Conservation (phyloP, 495 filamentous ascomycete genomes). For the Lepraria neglecta region DNA sequence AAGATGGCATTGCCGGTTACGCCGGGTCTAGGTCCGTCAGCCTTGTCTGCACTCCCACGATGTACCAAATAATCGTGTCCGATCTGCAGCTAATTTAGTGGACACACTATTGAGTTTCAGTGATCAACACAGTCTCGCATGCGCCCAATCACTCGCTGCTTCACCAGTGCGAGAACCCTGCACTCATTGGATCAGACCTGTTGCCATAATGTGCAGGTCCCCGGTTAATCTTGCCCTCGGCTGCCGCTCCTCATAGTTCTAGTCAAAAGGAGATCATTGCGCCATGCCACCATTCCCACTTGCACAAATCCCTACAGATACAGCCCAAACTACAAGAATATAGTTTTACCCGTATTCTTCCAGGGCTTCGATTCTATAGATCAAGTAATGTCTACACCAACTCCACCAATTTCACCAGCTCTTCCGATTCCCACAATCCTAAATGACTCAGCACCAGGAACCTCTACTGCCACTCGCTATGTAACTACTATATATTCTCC, state of each 20-base stretch:
- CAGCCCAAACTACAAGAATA: background rate
- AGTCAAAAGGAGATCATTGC: background rate
- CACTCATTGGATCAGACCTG: background rate
- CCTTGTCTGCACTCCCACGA: background rate
- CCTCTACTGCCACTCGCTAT: background rate
- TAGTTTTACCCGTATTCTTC: background rate
- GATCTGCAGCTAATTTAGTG: background rate
- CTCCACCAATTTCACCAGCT: background rate
- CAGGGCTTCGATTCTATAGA: background rate
- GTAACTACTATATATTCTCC: background rate
- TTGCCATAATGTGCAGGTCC: background rate
- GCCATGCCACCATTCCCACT: background rate
- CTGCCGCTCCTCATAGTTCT: background rate
- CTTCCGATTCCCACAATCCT: background rate
- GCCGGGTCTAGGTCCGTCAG: constrained; percentile 5
- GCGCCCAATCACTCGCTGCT: background rate
- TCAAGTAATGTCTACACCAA: background rate
- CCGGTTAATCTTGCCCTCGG: background rate
- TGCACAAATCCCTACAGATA: background rate
- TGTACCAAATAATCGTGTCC: background rate
- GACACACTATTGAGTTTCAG: background rate
- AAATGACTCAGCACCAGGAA: background rate
- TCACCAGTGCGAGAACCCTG: background rate
- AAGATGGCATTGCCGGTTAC: background rate
- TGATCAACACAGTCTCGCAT: background rate